These are phyloP conservation scores for Globisporangium barbulae DNA, from an alignment of 352 stramenopile species.

Conservation along the genomic window DNA sequence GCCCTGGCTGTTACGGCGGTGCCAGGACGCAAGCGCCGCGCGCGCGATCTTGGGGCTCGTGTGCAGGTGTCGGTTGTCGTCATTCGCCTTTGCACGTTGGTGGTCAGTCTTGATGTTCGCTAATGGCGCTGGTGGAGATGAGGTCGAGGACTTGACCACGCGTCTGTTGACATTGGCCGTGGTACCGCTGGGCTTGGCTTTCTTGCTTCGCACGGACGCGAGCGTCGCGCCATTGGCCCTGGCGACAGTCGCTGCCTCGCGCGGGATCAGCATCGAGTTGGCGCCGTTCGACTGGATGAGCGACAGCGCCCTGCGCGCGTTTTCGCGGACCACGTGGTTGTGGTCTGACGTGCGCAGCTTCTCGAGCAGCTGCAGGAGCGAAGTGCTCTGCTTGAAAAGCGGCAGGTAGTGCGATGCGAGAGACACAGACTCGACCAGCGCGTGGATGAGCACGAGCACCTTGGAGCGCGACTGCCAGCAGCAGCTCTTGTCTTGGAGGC, in stretches of 20 bases:
- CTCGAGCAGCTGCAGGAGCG: constrained; percentile 34
- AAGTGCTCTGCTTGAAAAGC: constrained; percentile 22
- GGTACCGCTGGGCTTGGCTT: background rate
- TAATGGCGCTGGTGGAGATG: constrained; percentile 5
- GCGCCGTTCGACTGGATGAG: constrained; percentile 48
- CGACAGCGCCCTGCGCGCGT: constrained; percentile 51
- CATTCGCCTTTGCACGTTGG: background rate
- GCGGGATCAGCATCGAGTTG: constrained; percentile 34
- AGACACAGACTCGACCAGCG: constrained; percentile 43
- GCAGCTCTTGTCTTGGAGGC: constrained; percentile 31
- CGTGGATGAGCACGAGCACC: constrained; percentile 47
- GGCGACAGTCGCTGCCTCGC: constrained; percentile 2
- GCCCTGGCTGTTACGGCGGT: constrained; percentile 28
- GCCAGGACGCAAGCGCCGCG: constrained; percentile 37
- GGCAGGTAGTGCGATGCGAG: constrained; percentile 32
- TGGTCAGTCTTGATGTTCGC: constrained; percentile 20
- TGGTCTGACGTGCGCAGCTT: constrained; percentile 27
- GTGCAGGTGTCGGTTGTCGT: constrained; percentile 12
- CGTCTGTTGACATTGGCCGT: constrained; percentile 9
- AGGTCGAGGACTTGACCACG: constrained; percentile 15
- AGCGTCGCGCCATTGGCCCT: background rate
- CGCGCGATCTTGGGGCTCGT: constrained; percentile 41
- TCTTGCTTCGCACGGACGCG: constrained; percentile 13
- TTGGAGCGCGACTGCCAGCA: constrained; percentile 59
- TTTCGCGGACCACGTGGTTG: constrained; percentile 46